Conservation (phyloP, 2,329 filamentous ascomycete species). For the Paracamarosporium sp. region DNA sequence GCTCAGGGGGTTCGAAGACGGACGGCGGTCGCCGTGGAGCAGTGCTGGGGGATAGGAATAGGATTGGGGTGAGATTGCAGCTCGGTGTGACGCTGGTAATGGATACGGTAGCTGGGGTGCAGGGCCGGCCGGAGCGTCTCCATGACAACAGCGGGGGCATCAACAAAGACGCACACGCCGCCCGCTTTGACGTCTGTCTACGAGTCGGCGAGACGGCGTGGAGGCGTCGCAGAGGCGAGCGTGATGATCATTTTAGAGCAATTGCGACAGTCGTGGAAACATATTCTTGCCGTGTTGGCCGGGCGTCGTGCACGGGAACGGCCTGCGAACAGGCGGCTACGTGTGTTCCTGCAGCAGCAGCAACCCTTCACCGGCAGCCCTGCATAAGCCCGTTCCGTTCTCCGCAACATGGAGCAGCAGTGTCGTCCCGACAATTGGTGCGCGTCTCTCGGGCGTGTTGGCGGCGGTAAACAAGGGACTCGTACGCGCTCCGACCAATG, state of each 20-base stretch:
- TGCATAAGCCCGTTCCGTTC: slow-evolving; percentile 22
- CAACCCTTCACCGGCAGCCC: slow-evolving; percentile 14
- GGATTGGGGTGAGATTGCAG: slow-evolving; percentile 15
- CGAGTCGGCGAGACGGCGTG: slow-evolving; percentile 3
- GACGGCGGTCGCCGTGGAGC: slow-evolving; percentile 32
- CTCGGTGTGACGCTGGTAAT: slow-evolving; percentile 18
- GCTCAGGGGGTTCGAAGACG: slow-evolving; percentile 26
- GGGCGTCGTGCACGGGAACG: background rate
- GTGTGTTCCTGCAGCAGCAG: slow-evolving; percentile 17
- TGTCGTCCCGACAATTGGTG: slow-evolving; percentile 20
- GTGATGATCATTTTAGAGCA: background rate
- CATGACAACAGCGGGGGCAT: slow-evolving; percentile 32
- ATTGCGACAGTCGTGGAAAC: background rate
- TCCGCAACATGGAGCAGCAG: slow-evolving; percentile 4
- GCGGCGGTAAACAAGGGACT: slow-evolving; percentile 12
- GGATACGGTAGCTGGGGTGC: slow-evolving; percentile 24
- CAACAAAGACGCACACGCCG: slow-evolving; percentile 38
- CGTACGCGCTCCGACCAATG: background rate
- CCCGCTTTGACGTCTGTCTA: slow-evolving; percentile 17
- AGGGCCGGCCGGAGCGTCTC: slow-evolving; percentile 25
- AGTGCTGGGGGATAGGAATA: slow-evolving; percentile 37
- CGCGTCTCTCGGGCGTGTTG: background rate
- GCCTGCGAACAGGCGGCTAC: slow-evolving; percentile 1
- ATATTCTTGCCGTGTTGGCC: background rate
- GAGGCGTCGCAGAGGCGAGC: background rate